Evolutionary conservation across 345 rosid genomes (phyloP).

Genomic region (Gynandropsis gynandra): DNA sequence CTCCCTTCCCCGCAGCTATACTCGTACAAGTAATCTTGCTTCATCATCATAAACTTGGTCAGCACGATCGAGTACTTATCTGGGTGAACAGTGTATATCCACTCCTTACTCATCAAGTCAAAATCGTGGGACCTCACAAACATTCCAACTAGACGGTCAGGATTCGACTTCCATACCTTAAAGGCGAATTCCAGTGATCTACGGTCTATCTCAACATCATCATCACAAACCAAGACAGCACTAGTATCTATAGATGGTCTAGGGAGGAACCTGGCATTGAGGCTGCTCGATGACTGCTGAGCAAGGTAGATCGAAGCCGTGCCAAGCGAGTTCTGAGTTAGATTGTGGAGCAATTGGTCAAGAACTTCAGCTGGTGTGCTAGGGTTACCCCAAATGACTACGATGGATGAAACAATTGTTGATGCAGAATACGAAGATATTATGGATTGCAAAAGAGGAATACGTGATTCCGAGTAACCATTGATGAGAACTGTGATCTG

Average conservation of each 20-base stretch:
- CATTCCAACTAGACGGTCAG: slow-evolving; percentile 43
- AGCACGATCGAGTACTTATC: slow-evolving; percentile 59
- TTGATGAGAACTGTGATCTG: slow-evolving; percentile 68
- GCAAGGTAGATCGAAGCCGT: slow-evolving; percentile 44
- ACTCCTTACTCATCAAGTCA: slow-evolving; percentile 38
- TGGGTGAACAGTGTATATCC: slow-evolving; percentile 74
- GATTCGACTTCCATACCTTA: slow-evolving; percentile 45
- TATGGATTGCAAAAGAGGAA: slow-evolving; percentile 53
- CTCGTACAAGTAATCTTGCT: slow-evolving; percentile 38
- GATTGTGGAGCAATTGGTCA: slow-evolving; percentile 35
- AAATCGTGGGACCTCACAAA: slow-evolving; percentile 59
- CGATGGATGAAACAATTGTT: slow-evolving; percentile 42
- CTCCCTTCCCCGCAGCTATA: slow-evolving; percentile 58
- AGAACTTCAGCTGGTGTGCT: slow-evolving; percentile 36
- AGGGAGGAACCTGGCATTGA: slow-evolving; percentile 60
- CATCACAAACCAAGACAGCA: slow-evolving; percentile 58
- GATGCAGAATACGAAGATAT: slow-evolving; percentile 47
- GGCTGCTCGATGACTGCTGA: slow-evolving; percentile 53
- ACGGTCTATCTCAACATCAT: slow-evolving; percentile 51
- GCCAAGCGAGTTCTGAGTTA: slow-evolving; percentile 40
- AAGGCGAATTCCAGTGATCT: slow-evolving; percentile 50
- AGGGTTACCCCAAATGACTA: slow-evolving; percentile 68
- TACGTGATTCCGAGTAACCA: slow-evolving; percentile 60
- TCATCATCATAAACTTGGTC: slow-evolving; percentile 66
- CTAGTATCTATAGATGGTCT: slow-evolving; percentile 36